Evolutionary conservation across 768 basidiomycete genomes (phyloP).

Genomic region (Hericium erinaceus): DNA sequence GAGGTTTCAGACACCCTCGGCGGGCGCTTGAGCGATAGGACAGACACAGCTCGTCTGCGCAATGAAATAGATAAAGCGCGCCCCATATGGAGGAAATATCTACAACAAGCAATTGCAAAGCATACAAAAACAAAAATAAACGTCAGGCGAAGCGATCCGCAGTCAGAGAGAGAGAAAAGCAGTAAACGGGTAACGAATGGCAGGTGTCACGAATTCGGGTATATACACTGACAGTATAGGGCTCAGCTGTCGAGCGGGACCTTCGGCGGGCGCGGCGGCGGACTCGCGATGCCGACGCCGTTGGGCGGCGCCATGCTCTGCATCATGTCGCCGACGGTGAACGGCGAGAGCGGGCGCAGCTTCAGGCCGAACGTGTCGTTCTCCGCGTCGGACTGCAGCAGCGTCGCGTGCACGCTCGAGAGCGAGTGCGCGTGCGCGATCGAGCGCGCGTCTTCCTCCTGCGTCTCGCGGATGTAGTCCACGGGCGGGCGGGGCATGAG

Average conservation of each 20-base stretch:
- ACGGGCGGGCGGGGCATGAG: slow-evolving; percentile 68
- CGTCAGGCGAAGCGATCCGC: too few relatives aligned
- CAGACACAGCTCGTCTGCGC: too few relatives aligned
- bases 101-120: too few relatives aligned
- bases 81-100: too few relatives aligned
- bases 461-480: slow-evolving; percentile 77
- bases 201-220: too few relatives aligned
- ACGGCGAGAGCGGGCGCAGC: slow-evolving; percentile 10
- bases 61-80: too few relatives aligned
- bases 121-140: too few relatives aligned
- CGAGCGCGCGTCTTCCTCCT: slow-evolving; percentile 59
- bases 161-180: too few relatives aligned
- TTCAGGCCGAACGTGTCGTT: slow-evolving; percentile 16
- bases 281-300: slow-evolving; percentile 4
- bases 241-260: slow-evolving; percentile 5
- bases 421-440: slow-evolving; percentile 20
- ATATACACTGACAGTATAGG: too few relatives aligned
- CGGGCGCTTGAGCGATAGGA: too few relatives aligned
- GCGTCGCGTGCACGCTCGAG: background rate
- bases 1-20: too few relatives aligned
- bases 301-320: background rate
- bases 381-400: background rate
- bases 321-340: background rate
- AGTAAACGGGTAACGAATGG: too few relatives aligned
- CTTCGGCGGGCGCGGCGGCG: slow-evolving; percentile 18